A percentile compares a stretch with the other conserved stretches of the same genome.
Conservation (phyloP, 2,329 filamentous ascomycete genomes). For the Aspergillus pseudoviridinutans region DNA sequence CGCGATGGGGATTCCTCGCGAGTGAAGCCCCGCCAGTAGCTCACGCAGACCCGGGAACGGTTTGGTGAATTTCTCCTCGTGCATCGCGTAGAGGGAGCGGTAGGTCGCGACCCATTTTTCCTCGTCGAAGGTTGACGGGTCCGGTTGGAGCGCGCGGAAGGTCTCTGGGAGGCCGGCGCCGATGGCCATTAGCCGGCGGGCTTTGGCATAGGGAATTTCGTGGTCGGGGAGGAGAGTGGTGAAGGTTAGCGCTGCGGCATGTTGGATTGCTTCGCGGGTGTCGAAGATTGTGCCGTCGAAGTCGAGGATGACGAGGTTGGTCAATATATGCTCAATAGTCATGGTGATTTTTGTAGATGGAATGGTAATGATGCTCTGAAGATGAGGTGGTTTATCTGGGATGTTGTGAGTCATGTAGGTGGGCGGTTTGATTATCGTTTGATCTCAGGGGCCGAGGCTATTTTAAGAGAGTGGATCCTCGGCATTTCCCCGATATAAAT, state of each 20-base stretch:
- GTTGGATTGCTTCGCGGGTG: constrained; percentile 12
- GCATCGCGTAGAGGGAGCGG: constrained; percentile 16
- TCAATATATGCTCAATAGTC: not conserved
- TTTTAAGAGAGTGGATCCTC: not conserved
- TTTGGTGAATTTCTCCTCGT: constrained; percentile 17
- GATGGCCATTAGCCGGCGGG: constrained; percentile 8
- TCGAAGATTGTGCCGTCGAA: constrained; percentile 18
- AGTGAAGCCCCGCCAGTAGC: constrained; percentile 10
- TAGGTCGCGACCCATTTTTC: constrained; percentile 15
- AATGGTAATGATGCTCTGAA: not conserved
- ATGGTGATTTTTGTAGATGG: too few species aligned
- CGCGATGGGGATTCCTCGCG: constrained; percentile 11
- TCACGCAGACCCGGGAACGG: constrained; percentile 16
- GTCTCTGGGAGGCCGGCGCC: constrained; percentile 7
- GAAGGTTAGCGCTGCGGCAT: constrained; percentile 7
- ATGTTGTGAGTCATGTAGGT: not conserved
- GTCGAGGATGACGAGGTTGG: constrained; percentile 13
- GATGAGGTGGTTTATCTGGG: not conserved
- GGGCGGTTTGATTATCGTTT: too few species aligned
- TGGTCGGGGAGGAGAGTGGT: constrained; percentile 5
- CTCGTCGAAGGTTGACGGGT: constrained; percentile 8
- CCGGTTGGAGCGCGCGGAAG: constrained; percentile 8
- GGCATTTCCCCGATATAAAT: not conserved
- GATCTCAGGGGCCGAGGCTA: not conserved
- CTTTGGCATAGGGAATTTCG: not conserved